Conservation (phyloP, 495 filamentous ascomycete genomes). For the Aspergillus olivimuriae region DNA sequence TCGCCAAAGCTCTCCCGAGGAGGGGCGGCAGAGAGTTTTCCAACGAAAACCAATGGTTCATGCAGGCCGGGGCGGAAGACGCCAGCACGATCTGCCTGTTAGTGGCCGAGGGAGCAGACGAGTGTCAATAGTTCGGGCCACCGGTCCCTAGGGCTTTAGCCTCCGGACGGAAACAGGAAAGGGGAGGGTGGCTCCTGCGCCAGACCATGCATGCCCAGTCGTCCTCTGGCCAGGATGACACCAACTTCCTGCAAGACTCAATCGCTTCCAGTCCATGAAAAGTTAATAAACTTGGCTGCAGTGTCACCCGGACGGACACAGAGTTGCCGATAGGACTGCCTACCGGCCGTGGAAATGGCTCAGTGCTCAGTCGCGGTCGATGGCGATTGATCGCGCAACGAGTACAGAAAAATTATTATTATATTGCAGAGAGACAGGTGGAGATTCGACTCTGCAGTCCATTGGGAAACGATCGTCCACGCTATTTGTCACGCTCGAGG, state of each 20-base stretch:
- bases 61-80: conserved; percentile 17
- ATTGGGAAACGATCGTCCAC: neutral
- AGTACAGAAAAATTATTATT: no score
- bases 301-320: conserved; percentile 13
- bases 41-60: conserved; percentile 13
- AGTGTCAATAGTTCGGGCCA: conserved; percentile 21
- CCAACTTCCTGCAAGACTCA: no score
- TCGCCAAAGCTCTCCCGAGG: neutral
- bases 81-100: conserved; percentile 22
- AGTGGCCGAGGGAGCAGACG: conserved; percentile 7
- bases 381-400: no score
- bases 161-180: conserved; percentile 6
- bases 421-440: no score
- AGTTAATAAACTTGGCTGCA: conserved; percentile 6
- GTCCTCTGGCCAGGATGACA: neutral
- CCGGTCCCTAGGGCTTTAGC: conserved; percentile 5
- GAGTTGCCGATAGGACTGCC: conserved; percentile 3
- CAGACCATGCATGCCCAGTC: no score
- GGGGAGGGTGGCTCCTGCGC: neutral
- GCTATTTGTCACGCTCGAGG: neutral
- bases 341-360: neutral
- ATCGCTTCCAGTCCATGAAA: no score
- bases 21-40: conserved; percentile 6
- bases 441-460: no score
- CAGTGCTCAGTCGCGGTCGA: no score